Base-by-base conservation (phyloP, 148 eudicot species). In the Vaccinium vitisidaea region DNA sequence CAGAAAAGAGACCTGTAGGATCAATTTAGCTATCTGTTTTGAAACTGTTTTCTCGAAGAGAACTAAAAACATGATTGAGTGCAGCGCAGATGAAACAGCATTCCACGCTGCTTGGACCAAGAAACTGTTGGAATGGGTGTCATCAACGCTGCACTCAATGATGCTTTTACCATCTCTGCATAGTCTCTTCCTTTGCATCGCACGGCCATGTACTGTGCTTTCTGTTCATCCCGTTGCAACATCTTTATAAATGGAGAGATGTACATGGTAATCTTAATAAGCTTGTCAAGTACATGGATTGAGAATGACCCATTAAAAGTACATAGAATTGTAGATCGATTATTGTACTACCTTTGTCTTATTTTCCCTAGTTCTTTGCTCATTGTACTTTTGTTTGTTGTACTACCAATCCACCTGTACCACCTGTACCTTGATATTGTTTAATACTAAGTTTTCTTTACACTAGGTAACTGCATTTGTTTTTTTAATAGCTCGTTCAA, bases 61-160 rank as follows among this genome's bases (percentile, higher is more conserved):
- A 55, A 36, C 23, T 53, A 55, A 79, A 55, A 54, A 32, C n/a
- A 16, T 56, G 25, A 32, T 54, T 74, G 43, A 53, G 83, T 87
- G 91, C 90, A 91, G 91, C 85, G 88, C 50, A 43, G 94, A 84
- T 49, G 90, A 88, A 88, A 85, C 16, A 10, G 27, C 71, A 36
- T 83, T 61, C n/a, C 25, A 30, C 6, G 19, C 14, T 3, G 18
- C 53, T n/a, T 6, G 5, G 4, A 49, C 0, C 0, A 1, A 70
- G 7, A 82, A 5, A 30, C 21, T 39, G 56, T n/a, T 6, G 13
- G 8, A 78, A 84, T 15, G 21, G 54, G 71, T 71, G 79, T 90
- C 92, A 89, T 92, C 95, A 92, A 91, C 91, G 93, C 93, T 90
- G 93, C 95, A 92, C 93, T 91, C 92, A 92, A 92, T 92, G 90